These are phyloP conservation scores for Carex parvula DNA, from an alignment of 176 grass and related monocot species.

Conservation along the genomic window DNA sequence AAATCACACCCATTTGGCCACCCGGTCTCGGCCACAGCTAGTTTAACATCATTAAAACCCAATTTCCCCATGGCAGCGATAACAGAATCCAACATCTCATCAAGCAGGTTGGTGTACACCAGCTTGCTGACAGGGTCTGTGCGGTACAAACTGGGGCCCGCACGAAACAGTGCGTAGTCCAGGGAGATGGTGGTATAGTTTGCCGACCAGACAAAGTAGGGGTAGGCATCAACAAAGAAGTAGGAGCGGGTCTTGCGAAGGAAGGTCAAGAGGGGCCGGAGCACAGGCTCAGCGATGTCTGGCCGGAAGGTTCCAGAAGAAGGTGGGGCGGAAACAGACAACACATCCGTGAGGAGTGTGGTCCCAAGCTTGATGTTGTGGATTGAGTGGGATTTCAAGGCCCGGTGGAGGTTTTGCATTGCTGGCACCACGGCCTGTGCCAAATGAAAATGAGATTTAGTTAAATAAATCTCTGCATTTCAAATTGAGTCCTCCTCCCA, in stretches of 20 bases:
- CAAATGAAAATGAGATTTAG: background rate
- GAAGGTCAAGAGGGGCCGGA: conserved; percentile 69
- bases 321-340: conserved; percentile 53
- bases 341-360: conserved; percentile 79
- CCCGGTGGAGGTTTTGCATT: conserved; percentile 60
- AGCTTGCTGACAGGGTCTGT: conserved; percentile 49
- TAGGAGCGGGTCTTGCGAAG: conserved; percentile 58
- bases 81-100: conserved; percentile 85
- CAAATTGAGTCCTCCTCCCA: background rate
- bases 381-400: conserved; percentile 36
- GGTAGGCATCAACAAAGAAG: conserved; percentile 82
- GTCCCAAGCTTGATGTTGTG: conserved; percentile 74
- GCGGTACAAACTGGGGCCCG: conserved; percentile 27
- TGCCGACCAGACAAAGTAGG: conserved; percentile 67
- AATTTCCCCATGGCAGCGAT: conserved; percentile 53
- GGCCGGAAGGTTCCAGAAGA: conserved; percentile 53
- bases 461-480: background rate
- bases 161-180: conserved; percentile 55
- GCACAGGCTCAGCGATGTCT: conserved; percentile 56
- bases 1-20: conserved; percentile 82
- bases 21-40: conserved; percentile 75
- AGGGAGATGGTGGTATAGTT: conserved; percentile 43
- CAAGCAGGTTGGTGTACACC: conserved; percentile 70
- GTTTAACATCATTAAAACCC: conserved; percentile 50
- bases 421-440: conserved; percentile 52